These are phyloP conservation scores for Fusarium annulatum DNA, from an alignment of 2,329 filamentous ascomycete species.

Conservation along the genomic window DNA sequence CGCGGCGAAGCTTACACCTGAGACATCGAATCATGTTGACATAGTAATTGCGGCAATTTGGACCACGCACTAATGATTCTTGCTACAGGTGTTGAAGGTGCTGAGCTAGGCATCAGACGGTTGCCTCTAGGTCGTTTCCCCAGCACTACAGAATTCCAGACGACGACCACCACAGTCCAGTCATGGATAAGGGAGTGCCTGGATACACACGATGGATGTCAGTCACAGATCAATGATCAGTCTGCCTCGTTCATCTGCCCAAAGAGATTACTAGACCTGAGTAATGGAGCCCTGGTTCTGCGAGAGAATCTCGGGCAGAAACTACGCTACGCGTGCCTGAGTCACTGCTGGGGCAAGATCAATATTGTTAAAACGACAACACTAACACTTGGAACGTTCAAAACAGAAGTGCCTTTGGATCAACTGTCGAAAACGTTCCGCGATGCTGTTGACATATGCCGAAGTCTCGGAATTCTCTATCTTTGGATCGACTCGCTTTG, in stretches of 20 bases:
- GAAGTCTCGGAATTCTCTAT: neutral
- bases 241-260: neutral
- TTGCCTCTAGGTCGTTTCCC: neutral
- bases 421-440: neutral
- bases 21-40: too few relatives aligned
- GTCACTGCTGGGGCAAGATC: neutral
- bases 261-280: neutral
- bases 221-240: rapidly evolving
- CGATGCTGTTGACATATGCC: neutral
- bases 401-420: rapidly evolving
- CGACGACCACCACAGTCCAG: neutral
- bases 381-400: neutral
- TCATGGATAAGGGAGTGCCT: neutral
- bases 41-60: too few relatives aligned
- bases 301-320: rapidly evolving
- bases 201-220: rapidly evolving
- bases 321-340: neutral
- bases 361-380: rapidly evolving
- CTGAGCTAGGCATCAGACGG: neutral
- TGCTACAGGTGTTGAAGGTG: neutral
- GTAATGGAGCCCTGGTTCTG: neutral
- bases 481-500: neutral
- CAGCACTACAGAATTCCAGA: neutral
- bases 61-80: rapidly evolving
- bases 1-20: too few relatives aligned